Conservation (phyloP, 768 basidiomycete genomes). For the Lanmaoa pseudosensibilis region DNA sequence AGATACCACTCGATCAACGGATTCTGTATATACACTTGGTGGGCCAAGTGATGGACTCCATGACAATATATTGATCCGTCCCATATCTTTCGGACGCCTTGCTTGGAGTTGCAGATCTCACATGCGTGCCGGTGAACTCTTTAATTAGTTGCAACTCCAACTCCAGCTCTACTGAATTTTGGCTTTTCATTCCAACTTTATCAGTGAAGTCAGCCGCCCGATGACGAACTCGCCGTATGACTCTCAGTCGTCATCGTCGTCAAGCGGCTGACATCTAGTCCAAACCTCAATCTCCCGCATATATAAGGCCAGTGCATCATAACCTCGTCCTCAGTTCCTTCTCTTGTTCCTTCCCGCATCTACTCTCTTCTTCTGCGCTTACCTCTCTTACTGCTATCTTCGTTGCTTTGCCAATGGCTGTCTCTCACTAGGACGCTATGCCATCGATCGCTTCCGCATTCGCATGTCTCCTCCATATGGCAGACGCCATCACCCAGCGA, state of each 20-base stretch:
- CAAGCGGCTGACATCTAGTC: not conserved
- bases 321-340: not conserved
- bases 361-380: not conserved
- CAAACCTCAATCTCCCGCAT: not conserved
- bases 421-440: not conserved
- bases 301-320: conserved; percentile 3
- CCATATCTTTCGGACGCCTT: no score
- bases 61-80: no score
- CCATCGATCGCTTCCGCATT: not conserved
- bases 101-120: no score
- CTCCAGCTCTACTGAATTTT: no score
- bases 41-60: no score
- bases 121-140: no score
- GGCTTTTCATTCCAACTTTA: not conserved
- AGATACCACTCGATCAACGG: no score
- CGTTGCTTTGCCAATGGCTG: not conserved
- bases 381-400: not conserved
- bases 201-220: not conserved
- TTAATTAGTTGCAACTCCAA: no score
- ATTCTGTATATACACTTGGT: no score
- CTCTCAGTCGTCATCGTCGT: not conserved
- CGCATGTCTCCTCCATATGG: no score
- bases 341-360: not conserved
- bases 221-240: not conserved
- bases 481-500: no score